Conservation (phyloP, 345 rosid genomes). For the Eucalyptus globulus region DNA sequence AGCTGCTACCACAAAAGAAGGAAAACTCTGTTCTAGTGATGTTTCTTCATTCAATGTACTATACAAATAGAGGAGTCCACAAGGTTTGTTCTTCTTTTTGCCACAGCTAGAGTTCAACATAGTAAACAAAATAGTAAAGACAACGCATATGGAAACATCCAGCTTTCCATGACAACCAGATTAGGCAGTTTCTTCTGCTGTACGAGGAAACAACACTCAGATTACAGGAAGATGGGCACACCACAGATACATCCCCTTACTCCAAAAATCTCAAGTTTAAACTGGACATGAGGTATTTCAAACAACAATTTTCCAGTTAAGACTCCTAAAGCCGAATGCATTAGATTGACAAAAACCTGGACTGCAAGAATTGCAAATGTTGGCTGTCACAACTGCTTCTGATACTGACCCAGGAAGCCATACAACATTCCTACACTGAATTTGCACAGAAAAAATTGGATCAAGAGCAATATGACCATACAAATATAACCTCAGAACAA, state of each 20-base stretch:
- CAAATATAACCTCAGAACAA: not conserved
- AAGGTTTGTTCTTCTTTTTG: not conserved
- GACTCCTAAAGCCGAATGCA: not conserved
- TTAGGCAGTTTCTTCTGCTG: not conserved
- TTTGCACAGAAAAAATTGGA: not conserved
- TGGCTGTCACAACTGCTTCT: constrained; percentile 78
- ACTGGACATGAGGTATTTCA: not conserved
- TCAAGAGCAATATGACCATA: not conserved
- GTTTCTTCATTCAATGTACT: not conserved
- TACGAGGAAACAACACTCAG: not conserved
- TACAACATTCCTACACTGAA: constrained; percentile 87
- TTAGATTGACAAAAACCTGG: constrained; percentile 38
- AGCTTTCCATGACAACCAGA: not conserved
- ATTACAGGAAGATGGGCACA: not conserved
- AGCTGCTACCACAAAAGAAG: not conserved
- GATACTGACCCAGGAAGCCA: constrained; percentile 94
- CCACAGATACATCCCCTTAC: not conserved
- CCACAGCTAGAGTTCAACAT: not conserved
- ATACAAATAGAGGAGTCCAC: not conserved
- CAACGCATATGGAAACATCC: not conserved
- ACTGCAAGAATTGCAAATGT: constrained; percentile 59
- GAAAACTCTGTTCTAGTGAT: not conserved
- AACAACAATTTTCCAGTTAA: not conserved
- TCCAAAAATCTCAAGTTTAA: not conserved
- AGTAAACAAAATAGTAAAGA: not conserved